Evolutionary conservation across 2,329 filamentous ascomycete genomes (phyloP).

Genomic region (Seiridium cupressi): DNA sequence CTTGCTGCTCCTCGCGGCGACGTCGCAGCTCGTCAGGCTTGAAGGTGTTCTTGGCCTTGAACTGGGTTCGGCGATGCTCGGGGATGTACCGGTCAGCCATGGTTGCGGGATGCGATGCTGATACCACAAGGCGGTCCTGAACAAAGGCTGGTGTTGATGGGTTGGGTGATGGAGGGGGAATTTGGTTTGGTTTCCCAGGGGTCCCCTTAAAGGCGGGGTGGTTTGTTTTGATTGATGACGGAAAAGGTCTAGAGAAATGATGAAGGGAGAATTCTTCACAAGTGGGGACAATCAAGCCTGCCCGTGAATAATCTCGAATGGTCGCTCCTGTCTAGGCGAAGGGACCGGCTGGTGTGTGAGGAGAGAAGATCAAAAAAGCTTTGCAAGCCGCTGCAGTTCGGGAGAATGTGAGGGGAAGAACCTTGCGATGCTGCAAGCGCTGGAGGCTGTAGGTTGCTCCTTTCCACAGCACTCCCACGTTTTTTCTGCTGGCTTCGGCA

Average conservation of each 20-base stretch:
- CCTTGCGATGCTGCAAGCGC: not conserved
- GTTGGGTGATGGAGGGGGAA: slow-evolving; percentile 18
- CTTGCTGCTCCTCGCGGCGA: slow-evolving; percentile 97
- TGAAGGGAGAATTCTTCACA: slow-evolving; percentile 8
- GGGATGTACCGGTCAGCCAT: slow-evolving; percentile 99
- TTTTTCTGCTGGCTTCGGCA: not conserved
- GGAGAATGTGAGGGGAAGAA: not conserved
- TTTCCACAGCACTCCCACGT: not conserved
- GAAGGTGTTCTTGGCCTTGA: slow-evolving; percentile 99
- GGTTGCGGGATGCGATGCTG: slow-evolving; percentile 37
- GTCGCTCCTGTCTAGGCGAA: not conserved
- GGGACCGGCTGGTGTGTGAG: not conserved
- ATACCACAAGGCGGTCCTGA: slow-evolving; percentile 3
- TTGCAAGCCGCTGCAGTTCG: not conserved
- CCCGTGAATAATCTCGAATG: not conserved
- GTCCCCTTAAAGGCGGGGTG: slow-evolving; percentile 8
- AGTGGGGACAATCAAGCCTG: slow-evolving; percentile 4
- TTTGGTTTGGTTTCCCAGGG: slow-evolving; percentile 17
- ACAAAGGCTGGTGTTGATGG: slow-evolving; percentile 10
- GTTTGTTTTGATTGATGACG: slow-evolving; percentile 10
- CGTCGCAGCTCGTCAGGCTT: slow-evolving; percentile 98
- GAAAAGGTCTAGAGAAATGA: slow-evolving; percentile 4
- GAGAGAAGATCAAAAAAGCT: not conserved
- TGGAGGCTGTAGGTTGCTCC: not conserved
- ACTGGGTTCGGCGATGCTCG: slow-evolving; percentile 97